Evolutionary conservation across 306 rosid genomes (phyloP), one percentile per base, ranked within the genome.

Genomic region (Vigna reflexopilosa): DNA sequence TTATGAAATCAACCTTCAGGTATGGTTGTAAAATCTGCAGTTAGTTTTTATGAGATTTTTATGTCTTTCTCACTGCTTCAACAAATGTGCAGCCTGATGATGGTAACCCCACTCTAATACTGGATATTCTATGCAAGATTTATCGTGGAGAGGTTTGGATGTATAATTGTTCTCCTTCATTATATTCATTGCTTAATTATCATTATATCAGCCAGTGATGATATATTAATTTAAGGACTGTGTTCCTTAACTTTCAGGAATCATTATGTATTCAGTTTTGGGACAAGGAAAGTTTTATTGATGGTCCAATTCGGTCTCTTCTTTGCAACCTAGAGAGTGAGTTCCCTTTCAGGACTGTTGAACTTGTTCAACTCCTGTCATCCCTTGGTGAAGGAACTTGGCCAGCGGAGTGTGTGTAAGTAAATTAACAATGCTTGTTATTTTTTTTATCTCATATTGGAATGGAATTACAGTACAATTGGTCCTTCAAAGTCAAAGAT

Each of bases 391-490:
- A 90, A 84, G 98, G 97, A 77, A 62, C 87, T 38, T 94, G 97
- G 98, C 90, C 98, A 26, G 92, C 98, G 79, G 97, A 92, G 79
- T 94, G 98, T 62, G 97, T 87, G 98, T 92, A 81, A 92, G 97
- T 88, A 73, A 69, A 75, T 59, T 17, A 71, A 55, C 11, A 69
- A 56, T 78, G 81, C 28, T 28, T 80, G 64, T 75, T 70, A 74
- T 45, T 76, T 71, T 9, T 67, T 59, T 70, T 44, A 73, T 79
- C 76, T 84, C 77, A 19, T 26, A 26, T 73, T 34, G 32, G 38
- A 56, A 58, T 70, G 78, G 69, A 70, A 77, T 70, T 54, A n/a
- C 56, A 63, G 72, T 72, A 28, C 71, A 32, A 24, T 52, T 75
- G 45, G n/a, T 16, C 22, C 64, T 57, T 78, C 58, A 38, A 68